Percentiles rank a stretch among this genome's conserved stretches.
These are phyloP conservation scores for Lachancea quebecensis DNA, from an alignment of 805 yeast species.

Conservation along the genomic window DNA sequence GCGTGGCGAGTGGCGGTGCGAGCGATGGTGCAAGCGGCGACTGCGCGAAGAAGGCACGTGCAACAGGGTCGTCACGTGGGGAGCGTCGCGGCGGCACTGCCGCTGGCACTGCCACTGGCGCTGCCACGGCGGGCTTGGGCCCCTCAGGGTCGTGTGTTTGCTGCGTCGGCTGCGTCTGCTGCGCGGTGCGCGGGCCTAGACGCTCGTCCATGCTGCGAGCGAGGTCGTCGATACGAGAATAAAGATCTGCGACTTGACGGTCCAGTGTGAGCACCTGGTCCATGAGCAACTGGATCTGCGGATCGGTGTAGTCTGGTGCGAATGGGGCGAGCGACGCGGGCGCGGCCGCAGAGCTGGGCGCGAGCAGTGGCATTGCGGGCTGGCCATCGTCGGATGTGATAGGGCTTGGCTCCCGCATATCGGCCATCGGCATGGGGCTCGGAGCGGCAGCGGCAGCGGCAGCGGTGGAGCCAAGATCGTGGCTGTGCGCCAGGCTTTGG, in stretches of 20 bases:
- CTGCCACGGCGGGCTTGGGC: background rate
- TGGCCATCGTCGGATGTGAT: background rate
- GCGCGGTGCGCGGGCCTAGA: background rate
- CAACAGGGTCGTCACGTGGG: background rate
- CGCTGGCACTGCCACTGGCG: too few relatives aligned
- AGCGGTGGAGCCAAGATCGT: too few relatives aligned
- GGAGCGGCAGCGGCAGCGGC: too few relatives aligned
- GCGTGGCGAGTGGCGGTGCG: background rate
- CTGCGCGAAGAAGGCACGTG: background rate
- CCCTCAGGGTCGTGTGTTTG: background rate
- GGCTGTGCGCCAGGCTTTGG: too few relatives aligned
- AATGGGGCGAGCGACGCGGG: constrained; percentile 1
- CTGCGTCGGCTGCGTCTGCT: background rate
- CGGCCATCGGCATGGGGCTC: too few relatives aligned
- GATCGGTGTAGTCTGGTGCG: constrained; percentile 3
- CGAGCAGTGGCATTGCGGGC: background rate
- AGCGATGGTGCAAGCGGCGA: background rate
- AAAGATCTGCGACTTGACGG: constrained; percentile 3
- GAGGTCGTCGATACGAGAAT: constrained; percentile 2
- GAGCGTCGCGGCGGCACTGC: background rate
- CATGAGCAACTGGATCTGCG: constrained; percentile 4
- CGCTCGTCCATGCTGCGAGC: constrained; percentile 1
- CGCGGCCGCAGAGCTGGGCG: background rate
- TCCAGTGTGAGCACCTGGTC: constrained; percentile 4
- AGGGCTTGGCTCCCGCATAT: too few relatives aligned